A percentile compares a stretch with the other conserved stretches of the same genome.
phyloP scores from a whole-genome alignment of 129 eudicot species.

The Pittosporum tobira region DNA sequence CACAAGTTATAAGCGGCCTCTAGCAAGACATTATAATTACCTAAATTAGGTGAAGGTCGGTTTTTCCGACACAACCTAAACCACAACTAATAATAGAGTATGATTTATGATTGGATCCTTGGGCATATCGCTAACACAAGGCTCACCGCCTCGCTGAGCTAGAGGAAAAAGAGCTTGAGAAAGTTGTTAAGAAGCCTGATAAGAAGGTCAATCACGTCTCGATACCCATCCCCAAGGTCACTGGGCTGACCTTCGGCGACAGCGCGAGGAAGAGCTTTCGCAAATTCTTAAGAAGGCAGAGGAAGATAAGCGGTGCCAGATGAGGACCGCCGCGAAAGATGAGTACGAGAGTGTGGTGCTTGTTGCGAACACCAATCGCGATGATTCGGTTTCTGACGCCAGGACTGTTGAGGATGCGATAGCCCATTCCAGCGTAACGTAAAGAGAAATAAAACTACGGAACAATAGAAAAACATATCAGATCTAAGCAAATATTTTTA shows the following conservation, averaged over 20 bases:
- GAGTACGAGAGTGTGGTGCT: slow-evolving; percentile 84
- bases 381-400: slow-evolving; percentile 69
- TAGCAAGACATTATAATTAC: too few relatives aligned
- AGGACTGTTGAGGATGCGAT: slow-evolving; percentile 75
- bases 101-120: too few relatives aligned
- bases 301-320: slow-evolving; percentile 57
- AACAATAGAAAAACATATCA: too few relatives aligned
- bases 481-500: too few relatives aligned
- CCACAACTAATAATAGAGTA: too few relatives aligned
- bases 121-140: too few relatives aligned
- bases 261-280: slow-evolving; percentile 74
- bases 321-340: slow-evolving; percentile 67
- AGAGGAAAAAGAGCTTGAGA: slow-evolving; percentile 79
- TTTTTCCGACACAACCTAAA: too few relatives aligned
- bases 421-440: too few relatives aligned
- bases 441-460: too few relatives aligned
- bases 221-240: slow-evolving; percentile 76
- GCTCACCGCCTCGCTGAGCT: slow-evolving; percentile 67
- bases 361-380: slow-evolving; percentile 66
- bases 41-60: too few relatives aligned
- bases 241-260: slow-evolving; percentile 69
- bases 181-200: slow-evolving; percentile 59
- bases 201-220: slow-evolving; percentile 72
- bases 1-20: too few relatives aligned
- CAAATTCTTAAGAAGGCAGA: slow-evolving; percentile 45